Evolutionary conservation across 2,329 filamentous ascomycete species (phyloP).

Genomic region (Cladophialophora psammophila): DNA sequence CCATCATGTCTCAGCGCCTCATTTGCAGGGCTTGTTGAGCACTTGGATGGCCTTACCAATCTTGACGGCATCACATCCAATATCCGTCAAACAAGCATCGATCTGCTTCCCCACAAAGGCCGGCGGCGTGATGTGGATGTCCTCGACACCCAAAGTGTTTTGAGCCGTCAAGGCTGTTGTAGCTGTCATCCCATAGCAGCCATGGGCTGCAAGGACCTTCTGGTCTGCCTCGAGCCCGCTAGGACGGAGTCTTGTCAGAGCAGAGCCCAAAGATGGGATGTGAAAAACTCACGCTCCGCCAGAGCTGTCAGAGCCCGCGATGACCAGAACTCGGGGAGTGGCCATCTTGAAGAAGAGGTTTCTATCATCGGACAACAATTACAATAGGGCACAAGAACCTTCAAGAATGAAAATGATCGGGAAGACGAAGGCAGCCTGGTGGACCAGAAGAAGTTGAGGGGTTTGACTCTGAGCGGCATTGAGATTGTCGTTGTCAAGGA

Average conservation of each 20-base stretch:
- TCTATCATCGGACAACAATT: background rate
- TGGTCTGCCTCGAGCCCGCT: slow-evolving; percentile 96
- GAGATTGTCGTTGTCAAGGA: background rate
- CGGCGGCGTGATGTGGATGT: slow-evolving; percentile 79
- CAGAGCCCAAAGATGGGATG: slow-evolving; percentile 23
- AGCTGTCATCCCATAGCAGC: slow-evolving; percentile 94
- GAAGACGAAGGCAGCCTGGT: background rate
- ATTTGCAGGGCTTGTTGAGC: background rate
- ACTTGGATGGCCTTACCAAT: slow-evolving; percentile 67
- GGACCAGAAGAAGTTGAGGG: background rate
- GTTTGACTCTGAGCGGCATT: background rate
- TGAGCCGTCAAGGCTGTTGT: slow-evolving; percentile 96
- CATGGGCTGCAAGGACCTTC: slow-evolving; percentile 89
- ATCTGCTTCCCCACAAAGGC: slow-evolving; percentile 85
- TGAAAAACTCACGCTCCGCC: slow-evolving; percentile 77
- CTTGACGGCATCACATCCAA: slow-evolving; percentile 88
- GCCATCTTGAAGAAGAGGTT: slow-evolving; percentile 42
- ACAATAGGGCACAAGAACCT: background rate
- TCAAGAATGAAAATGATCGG: background rate
- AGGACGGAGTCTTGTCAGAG: slow-evolving; percentile 25
- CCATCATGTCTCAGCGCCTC: slow-evolving; percentile 2
- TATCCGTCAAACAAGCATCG: slow-evolving; percentile 80
- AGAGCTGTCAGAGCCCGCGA: slow-evolving; percentile 89
- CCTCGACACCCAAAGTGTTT: slow-evolving; percentile 84
- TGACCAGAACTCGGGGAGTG: slow-evolving; percentile 71